Base-by-base conservation (phyloP, 345 rosid species). In the Pistacia atlantica region DNA sequence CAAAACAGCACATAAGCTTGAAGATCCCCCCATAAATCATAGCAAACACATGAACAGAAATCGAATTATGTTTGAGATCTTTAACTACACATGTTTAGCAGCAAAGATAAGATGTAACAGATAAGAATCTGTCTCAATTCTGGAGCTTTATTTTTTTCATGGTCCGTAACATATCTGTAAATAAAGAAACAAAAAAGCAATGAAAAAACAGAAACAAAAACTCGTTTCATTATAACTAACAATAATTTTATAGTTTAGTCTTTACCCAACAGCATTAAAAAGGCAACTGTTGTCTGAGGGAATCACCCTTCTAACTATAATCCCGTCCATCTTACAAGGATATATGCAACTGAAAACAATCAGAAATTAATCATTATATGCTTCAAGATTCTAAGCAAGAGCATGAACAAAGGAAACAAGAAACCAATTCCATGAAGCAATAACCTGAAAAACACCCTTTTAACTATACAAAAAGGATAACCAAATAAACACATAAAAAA, bases 261-360 rank as follows among this genome's bases (percentile, higher is more conserved):
- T 48, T 83, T 86, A 96, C 99, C 97, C 90, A 22, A 92, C 85
- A 61, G 99, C 97, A 79, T 93, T 96, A 87, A 93, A 96, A 67
- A 96, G 93, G 78, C 99, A 96, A 84, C 97, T 93, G 87, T 96
- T 96, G 71, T 96, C 98, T 4, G 99, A 93, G 62, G 97, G 97
- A 77, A 96, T 96, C 46, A 96, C 93, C 80, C 99, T 90, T 82
- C 99, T 91, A 80, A 85, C 82, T 42, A 92, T 51, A 71, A 80
- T 75, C 69, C 97, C 98, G 73, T 92, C 99, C 91, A 88, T 88
- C 65, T n/a, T 69, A 55, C 78, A 46, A 18, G 45, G 52, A 38
- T 63, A 79, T 55, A 72, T 38, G 65, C 20, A 74, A 77, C 85
- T 79, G 69, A 58, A 79, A 63, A 65, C 51, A 60, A 65, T 42